These are phyloP conservation scores for Setaria viridis DNA, from an alignment of 202 grass and related monocot species.

Conservation along the genomic window DNA sequence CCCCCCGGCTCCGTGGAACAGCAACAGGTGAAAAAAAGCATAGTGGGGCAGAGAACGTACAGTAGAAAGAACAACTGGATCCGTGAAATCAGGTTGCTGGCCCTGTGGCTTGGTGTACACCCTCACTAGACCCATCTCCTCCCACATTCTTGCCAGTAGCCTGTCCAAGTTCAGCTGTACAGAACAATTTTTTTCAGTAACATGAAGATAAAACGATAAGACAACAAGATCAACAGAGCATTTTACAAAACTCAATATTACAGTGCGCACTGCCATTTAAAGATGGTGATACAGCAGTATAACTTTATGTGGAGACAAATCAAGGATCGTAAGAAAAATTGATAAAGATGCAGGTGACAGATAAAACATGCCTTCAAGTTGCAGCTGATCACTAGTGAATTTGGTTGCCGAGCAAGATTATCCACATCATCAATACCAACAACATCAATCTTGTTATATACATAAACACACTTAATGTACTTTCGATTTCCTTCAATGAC, in stretches of 20 bases:
- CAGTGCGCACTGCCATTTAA: background rate
- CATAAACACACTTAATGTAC: conserved; percentile 99
- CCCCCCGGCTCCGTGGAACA: conserved; percentile 15
- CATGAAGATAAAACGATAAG: background rate
- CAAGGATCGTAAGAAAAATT: conserved; percentile 10
- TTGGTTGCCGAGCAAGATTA: conserved; percentile 89
- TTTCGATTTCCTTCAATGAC: conserved; percentile 98
- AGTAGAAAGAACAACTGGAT: conserved; percentile 95
- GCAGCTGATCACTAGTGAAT: conserved; percentile 98
- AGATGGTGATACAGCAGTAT: background rate
- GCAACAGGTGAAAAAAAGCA: background rate
- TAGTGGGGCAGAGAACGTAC: conserved; percentile 48
- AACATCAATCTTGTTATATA: conserved; percentile 99
- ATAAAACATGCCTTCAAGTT: conserved; percentile 80
- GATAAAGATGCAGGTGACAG: conserved; percentile 4
- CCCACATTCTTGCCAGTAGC: conserved; percentile 95
- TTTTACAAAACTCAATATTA: background rate
- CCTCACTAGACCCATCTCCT: conserved; percentile 99
- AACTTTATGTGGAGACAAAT: background rate
- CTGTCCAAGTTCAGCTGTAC: conserved; percentile 94
- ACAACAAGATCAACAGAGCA: background rate
- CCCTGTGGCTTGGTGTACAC: conserved; percentile 97
- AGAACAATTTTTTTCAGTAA: conserved; percentile 39
- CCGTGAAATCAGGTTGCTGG: conserved; percentile 92
- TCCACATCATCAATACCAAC: conserved; percentile 99